Conservation (phyloP, 768 basidiomycete genomes). For the Mrakia gelida region DNA sequence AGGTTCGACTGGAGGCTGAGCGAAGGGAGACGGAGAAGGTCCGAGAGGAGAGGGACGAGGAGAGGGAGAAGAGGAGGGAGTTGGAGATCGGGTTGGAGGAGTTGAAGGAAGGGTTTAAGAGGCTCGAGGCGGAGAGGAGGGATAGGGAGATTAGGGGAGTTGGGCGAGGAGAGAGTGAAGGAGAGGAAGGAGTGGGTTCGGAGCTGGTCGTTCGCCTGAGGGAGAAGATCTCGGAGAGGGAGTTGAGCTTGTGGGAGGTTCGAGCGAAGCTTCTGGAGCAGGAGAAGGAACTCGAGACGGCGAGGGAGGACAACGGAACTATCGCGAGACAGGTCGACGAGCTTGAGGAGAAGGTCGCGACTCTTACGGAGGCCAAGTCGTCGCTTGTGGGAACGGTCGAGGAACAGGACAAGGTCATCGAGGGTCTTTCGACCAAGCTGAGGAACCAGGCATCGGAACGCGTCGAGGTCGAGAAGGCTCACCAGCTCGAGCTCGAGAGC, state of each 20-base stretch:
- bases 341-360: not conserved
- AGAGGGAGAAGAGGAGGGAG: constrained; percentile 42
- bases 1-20: constrained; percentile 23
- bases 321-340: not conserved
- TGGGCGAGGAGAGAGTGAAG: not conserved
- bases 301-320: not conserved
- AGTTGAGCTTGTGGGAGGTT: constrained; percentile 12
- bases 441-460: not conserved
- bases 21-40: constrained; percentile 12
- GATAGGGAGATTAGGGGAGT: constrained; percentile 23
- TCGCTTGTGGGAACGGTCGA: not conserved
- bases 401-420: not conserved
- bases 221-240: constrained; percentile 7
- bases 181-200: constrained; percentile 11
- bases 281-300: not conserved
- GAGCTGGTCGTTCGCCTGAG: not conserved
- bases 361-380: not conserved
- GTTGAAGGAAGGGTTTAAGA: constrained; percentile 50
- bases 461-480: not conserved
- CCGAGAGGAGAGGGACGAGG: constrained; percentile 27
- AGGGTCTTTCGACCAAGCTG: not conserved
- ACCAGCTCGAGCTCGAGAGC: constrained; percentile 2
- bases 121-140: constrained; percentile 49
- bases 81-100: constrained; percentile 48
- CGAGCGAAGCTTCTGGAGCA: not conserved